phyloP scores from a whole-genome alignment of 1,284 basidiomycete species.

The Ceratobasidium papillatum region DNA sequence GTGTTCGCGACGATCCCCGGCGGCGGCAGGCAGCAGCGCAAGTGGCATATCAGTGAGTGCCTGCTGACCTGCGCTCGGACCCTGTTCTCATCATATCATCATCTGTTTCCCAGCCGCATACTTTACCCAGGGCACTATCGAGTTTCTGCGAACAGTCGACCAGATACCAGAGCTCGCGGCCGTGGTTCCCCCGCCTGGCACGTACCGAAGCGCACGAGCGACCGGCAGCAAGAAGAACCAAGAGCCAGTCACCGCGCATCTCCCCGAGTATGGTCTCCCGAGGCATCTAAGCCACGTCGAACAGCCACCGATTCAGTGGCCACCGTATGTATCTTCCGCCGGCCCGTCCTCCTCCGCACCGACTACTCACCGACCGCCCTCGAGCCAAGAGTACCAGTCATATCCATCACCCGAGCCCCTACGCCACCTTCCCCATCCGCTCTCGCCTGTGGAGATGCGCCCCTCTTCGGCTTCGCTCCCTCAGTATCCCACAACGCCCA shows the following conservation, averaged over 20 bases:
- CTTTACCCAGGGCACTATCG: conserved; percentile 40
- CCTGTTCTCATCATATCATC: conserved; percentile 16
- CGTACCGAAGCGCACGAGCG: conserved; percentile 38
- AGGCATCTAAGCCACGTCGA: conserved; percentile 14
- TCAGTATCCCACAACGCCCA: conserved; percentile 11
- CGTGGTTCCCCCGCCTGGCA: conserved; percentile 26
- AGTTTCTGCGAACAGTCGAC: conserved; percentile 38
- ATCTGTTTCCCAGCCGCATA: conserved; percentile 37
- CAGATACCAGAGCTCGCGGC: conserved; percentile 37
- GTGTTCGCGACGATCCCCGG: conserved; percentile 41
- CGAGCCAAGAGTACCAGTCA: background rate
- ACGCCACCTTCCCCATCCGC: conserved; percentile 30
- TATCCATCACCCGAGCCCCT: conserved; percentile 29
- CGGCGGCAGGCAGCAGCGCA: conserved; percentile 37
- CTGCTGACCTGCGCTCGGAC: background rate
- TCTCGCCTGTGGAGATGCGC: conserved; percentile 33
- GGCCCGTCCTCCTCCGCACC: conserved; percentile 6
- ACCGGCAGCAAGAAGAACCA: conserved; percentile 38
- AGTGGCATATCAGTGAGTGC: conserved; percentile 45
- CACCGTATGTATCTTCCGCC: conserved; percentile 1
- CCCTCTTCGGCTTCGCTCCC: background rate
- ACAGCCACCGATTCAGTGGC: conserved; percentile 19
- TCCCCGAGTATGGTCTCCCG: conserved; percentile 1
- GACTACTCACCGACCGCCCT: conserved; percentile 10
- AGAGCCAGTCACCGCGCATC: background rate